Base-by-base conservation (phyloP, 1,284 basidiomycete species). In the Peniophora sp. region DNA sequence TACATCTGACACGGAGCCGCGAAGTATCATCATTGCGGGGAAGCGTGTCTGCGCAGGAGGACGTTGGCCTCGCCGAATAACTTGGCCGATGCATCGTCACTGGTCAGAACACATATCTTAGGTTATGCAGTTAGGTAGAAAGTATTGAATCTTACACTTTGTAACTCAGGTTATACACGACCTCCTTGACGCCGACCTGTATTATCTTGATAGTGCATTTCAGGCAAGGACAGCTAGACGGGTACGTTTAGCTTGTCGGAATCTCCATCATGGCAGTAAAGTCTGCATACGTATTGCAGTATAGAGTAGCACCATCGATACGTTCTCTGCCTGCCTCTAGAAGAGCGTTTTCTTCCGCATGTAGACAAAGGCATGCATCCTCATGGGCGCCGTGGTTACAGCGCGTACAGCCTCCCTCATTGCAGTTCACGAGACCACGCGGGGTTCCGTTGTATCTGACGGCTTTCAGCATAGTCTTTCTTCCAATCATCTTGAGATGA, bases 311-410 rank as follows among this genome's bases (percentile, higher is more conserved):
- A 58, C 89, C 89, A 34, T 76, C 73, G 32, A 94, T 79, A 44
- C 92, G 74, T 52, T 94, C 92, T 51, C 87, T 72, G 2, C 96
- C 94, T 0, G 92, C 92, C 69, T 98, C 96, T 10, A 99, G 70
- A 8, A 99, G 73, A 0, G 96, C 97, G 62, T 99, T 99, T 70
- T 99, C 97, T 67, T 99, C 97, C 0, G 97, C 97, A 64, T 99
- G 97, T 16, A 99, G 72, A 64, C 97, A 99, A 0, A 99, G 72
- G 62, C 96, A 99, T 63, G 93, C 91, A 55, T 85, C 77, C 3
- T 73, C 72, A 45, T 81, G 74, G 2, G 78, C 74, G 12, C 70
- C 71, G 3, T 72, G 77, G 61, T 97, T 96, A 64, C 93, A 97
- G 39, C 81, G 76, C 3, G 70, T 59, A 65, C 94, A 97, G 19